Base-by-base conservation (phyloP, 1,139 yeast species). In the Suhomyces bokatorum region DNA sequence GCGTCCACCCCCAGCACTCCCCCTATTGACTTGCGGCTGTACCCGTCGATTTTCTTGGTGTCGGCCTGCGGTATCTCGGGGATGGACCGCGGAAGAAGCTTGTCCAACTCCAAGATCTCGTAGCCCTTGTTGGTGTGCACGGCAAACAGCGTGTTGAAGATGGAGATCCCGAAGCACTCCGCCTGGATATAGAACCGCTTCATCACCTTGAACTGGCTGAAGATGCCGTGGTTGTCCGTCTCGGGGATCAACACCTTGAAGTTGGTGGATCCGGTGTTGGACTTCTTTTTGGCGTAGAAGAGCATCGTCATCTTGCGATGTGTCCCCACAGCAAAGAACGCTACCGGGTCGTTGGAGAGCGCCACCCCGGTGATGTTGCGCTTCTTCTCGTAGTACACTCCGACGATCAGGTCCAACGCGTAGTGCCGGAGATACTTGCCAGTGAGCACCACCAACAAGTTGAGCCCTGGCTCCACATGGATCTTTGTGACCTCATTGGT, bases 41-140 rank as follows among this genome's bases (percentile, higher is more conserved):
- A 69, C 1, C 66, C 69, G 47, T 70, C 75, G 12, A 64, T 56
- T 43, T 62, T 67, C 51, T 57, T 63, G 6, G 54, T 37, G 12
- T 61, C 69, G 6, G 45, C 41, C 10, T 46, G 48, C 0, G 76
- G 70, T 14, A 75, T 50, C 38, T 72, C 76, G 5, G 90, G 82
- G 13, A 81, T 73, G 9, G 83, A 76, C 49, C 82, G 69, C 2
- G 85, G 78, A 20, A 75, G 71, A 27, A 77, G 65, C 50, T 80
- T 79, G 55, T 83, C 85, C 43, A 86, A 70, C 12, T 85, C 79
- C 56, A 83, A 68, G 16, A 85, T 75, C 52, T 87, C 86, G 54
- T 85, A 82, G 0, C 93, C 93, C 53, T 80, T 80, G 33, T 79
- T 68, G 2, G 90, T 78, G 56, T 85, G 87, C 1, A 85, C 78